Evolutionary conservation across 257 asterid genomes (phyloP), one percentile per base, ranked within the genome.

Genomic region (Ligustrum vulgare): DNA sequence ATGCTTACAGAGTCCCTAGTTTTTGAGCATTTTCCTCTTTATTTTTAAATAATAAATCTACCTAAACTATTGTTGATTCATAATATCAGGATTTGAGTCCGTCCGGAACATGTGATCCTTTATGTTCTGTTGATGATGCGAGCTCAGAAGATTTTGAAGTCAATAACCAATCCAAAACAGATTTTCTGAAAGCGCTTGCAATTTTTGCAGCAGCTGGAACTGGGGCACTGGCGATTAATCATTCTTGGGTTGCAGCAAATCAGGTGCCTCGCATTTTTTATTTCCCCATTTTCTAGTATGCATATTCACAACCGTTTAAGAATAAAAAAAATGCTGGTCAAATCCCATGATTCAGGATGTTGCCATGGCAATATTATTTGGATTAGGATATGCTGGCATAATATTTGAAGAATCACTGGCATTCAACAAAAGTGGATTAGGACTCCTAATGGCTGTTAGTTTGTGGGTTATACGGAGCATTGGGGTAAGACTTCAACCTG

Each of bases 321-420:
- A 6, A 74, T n/a, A 18, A 54, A 51, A 15, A 33, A 47, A 67
- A 33, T 64, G 49, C 37, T 77, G 65, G 65, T 43, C 33, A 51
- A 71, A 43, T 75, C 69, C 79, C 67, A 74, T 83, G 80, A 80
- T 79, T 73, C 87, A 94, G 99, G 98, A 92, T 86, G 84, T 89
- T 79, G 97, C 99, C 22, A 93, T 94, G 99, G 91, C 88, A 70
- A 76, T 90, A 83, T 73, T 94, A 60, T 94, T 94, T 83, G 99
- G 89, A 72, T 74, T 94, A 51, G 99, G 99, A 36, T 94, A 94
- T 83, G 92, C 91, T 80, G 98, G 99, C 49, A 92, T 94, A 67
- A 87, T 94, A 87, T 94, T 94, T 74, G 99, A 94, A 79, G 99
- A 94, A 75, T 91, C 98, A 70, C 97, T 92, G 51, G 96, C 99